Evolutionary conservation across 805 yeast genomes (phyloP), one percentile per base, ranked within the genome.

Genomic region (Peterozyma xylosa): DNA sequence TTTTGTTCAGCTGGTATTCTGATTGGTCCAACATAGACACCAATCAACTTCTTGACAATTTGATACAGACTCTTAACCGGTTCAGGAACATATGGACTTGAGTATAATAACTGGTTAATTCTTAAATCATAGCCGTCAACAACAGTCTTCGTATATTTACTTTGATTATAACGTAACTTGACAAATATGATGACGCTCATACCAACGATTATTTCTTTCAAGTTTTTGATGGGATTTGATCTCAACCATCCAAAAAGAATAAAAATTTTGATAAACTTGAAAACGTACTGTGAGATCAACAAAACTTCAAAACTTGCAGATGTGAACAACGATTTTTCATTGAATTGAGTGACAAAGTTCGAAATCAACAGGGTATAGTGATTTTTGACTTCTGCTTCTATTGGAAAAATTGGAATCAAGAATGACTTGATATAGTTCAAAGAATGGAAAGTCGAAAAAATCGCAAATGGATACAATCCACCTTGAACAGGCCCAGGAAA

Each of bases 381-480:
- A 34, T 43, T 55, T 41, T 54, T 45, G 5, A 9, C 15, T 5
- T 53, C 32, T 2, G 64, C 48, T 51, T 42, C 49, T 34, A 16
- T 54, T 2, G 82, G 79, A 38, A 70, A 54, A 39, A 68, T 63
- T 42, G 83, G 82, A 46, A 82, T 63, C 46, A 82, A 56, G 51
- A 68, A 67, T 41, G 71, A 70, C 55, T 74, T 78, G 52, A 74
- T 60, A 60, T 82, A 83, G 37, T 74, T 71, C 54, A 80, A 66
- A 5, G 77, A 73, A 62, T 83, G 89, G 70, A 82, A 82, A 2
- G 74, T 47, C 5, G 87, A 79, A 59, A 72, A 83, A 41, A 82
- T 70, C 14, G 74, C 69, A 54, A 81, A 82, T 29, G 88, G 80
- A 49, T 78, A 68, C 47, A 80, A 62, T 3, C 80, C 68, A 47